These are phyloP conservation scores for Luvunga scandens DNA, from an alignment of 345 rosid species.

Conservation along the genomic window DNA sequence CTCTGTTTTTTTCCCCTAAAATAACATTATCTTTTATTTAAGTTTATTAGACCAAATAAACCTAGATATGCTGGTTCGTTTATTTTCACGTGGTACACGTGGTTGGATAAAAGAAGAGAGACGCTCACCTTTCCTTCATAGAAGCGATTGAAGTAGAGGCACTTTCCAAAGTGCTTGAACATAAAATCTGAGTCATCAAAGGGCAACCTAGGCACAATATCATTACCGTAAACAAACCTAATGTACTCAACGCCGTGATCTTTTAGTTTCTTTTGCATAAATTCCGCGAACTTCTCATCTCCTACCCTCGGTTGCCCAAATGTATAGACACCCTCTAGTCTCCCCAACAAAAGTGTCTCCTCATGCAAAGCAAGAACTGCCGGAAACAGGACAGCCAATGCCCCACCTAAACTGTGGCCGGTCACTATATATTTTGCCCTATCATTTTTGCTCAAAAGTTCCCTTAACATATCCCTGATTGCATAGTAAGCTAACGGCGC, in stretches of 20 bases:
- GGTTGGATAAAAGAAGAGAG: background rate
- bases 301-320: slow-evolving; percentile 91
- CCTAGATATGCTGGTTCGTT: too few relatives aligned
- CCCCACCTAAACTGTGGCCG: slow-evolving; percentile 81
- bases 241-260: slow-evolving; percentile 36
- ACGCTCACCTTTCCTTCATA: slow-evolving; percentile 42
- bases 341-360: slow-evolving; percentile 48
- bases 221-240: slow-evolving; percentile 68
- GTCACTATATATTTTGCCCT: slow-evolving; percentile 44
- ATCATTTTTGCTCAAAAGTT: slow-evolving; percentile 28
- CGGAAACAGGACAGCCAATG: slow-evolving; percentile 63
- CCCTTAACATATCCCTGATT: slow-evolving; percentile 47
- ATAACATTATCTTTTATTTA: too few relatives aligned
- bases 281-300: slow-evolving; percentile 46
- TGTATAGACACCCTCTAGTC: slow-evolving; percentile 60
- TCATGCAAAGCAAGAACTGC: slow-evolving; percentile 49
- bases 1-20: too few relatives aligned
- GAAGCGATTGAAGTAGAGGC: slow-evolving; percentile 46
- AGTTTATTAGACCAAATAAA: too few relatives aligned
- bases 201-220: slow-evolving; percentile 72
- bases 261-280: slow-evolving; percentile 45
- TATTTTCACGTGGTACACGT: background rate
- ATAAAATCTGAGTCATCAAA: slow-evolving; percentile 53
- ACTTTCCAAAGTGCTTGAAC: slow-evolving; percentile 80
- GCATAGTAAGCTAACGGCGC: slow-evolving; percentile 54